Conservation (phyloP, 345 rosid genomes). For the Rhodomyrtus tomentosa region DNA sequence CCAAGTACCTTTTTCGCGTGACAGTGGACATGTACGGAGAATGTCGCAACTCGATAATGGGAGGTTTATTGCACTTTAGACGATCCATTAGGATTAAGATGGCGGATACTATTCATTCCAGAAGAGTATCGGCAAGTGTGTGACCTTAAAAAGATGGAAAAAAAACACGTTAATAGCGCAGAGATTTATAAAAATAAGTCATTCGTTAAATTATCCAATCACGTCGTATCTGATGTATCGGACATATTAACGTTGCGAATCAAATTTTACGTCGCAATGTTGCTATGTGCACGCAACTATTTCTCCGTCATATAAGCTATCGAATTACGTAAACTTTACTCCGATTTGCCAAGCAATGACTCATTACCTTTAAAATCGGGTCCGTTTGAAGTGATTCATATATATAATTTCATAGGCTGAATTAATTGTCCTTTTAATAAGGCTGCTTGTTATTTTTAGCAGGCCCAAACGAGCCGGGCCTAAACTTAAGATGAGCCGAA, state of each 20-base stretch:
- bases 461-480: neutral
- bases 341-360: neutral
- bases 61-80: neutral
- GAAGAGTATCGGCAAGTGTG: fast-evolving
- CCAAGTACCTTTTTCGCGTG: neutral
- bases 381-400: fast-evolving
- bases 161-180: neutral
- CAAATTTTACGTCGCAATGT: neutral
- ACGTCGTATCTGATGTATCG: neutral
- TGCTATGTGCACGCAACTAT: fast-evolving
- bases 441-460: too few species aligned
- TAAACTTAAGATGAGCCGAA: neutral
- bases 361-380: fast-evolving
- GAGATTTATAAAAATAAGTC: neutral
- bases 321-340: neutral
- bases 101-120: neutral
- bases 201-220: neutral
- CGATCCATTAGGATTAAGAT: neutral
- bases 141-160: neutral
- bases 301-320: neutral
- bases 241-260: neutral
- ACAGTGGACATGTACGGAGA: neutral
- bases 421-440: too few species aligned
- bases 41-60: neutral
- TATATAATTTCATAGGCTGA: too few species aligned